A percentile compares a stretch with the other conserved stretches of the same genome.
Evolutionary conservation across 2,329 filamentous ascomycete genomes (phyloP).

Genomic region (Huntiella abstrusa): DNA sequence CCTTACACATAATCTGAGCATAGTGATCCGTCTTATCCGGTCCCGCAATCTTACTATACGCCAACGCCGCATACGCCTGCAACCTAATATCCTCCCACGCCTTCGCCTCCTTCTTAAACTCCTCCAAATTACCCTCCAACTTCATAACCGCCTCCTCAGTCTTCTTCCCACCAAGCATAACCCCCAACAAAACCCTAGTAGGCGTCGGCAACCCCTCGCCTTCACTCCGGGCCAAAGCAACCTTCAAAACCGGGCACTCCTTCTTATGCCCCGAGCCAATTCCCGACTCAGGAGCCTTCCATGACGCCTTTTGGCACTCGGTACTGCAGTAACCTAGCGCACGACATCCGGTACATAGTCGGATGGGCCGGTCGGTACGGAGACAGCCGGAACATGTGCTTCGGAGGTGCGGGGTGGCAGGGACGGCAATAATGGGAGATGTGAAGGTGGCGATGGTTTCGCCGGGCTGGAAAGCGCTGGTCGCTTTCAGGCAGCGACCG

Average conservation of each 20-base stretch:
- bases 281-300: conserved; percentile 19
- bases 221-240: conserved; percentile 20
- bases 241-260: conserved; percentile 32
- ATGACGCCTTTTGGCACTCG: conserved; percentile 35
- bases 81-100: conserved; percentile 30
- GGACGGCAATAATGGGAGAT: conserved; percentile 27
- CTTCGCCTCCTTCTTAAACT: conserved; percentile 18
- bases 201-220: conserved; percentile 30
- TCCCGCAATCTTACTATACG: conserved; percentile 19
- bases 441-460: conserved; percentile 26
- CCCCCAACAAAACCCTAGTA: conserved; percentile 33
- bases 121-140: conserved; percentile 29
- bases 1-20: conserved; percentile 34
- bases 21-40: conserved; percentile 22
- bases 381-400: conserved; percentile 33
- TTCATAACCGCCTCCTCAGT: conserved; percentile 18
- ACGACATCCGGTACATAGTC: conserved; percentile 34
- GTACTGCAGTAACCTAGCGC: conserved; percentile 34
- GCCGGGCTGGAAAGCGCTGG: conserved; percentile 25
- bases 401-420: conserved; percentile 23
- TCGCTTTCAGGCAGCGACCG: conserved; percentile 29
- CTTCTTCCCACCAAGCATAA: conserved; percentile 24
- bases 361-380: conserved; percentile 13
- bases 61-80: conserved; percentile 30
- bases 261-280: conserved; percentile 24